These are phyloP conservation scores for Podila verticillata DNA, from an alignment of 192 early-diverging fungal species.

Conservation along the genomic window DNA sequence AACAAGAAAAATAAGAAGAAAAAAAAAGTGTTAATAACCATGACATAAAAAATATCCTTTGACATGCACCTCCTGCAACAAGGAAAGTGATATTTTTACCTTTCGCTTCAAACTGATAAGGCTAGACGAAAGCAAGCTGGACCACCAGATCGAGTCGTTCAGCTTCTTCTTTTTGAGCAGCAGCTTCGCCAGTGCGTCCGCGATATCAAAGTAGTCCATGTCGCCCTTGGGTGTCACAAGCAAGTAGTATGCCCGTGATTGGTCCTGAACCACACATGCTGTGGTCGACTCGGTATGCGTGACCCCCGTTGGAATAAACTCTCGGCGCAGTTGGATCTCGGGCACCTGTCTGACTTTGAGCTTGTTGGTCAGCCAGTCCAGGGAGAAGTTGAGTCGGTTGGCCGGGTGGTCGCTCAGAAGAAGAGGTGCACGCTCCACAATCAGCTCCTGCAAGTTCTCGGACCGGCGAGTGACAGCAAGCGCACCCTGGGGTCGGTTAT, in stretches of 20 bases:
- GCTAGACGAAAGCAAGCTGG: constrained; percentile 77
- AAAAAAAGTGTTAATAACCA: constrained; percentile 8
- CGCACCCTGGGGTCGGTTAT: constrained; percentile 59
- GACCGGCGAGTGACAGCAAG: constrained; percentile 55
- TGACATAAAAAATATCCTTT: no score
- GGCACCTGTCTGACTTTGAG: constrained; percentile 75
- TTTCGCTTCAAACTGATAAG: constrained; percentile 74
- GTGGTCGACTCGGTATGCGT: constrained; percentile 67
- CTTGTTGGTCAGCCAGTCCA: constrained; percentile 65
- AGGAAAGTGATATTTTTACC: constrained; percentile 15
- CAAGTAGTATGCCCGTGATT: constrained; percentile 49
- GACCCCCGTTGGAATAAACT: constrained; percentile 52
- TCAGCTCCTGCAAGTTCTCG: constrained; percentile 64
- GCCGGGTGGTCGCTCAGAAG: constrained; percentile 73
- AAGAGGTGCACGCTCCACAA: constrained; percentile 80
- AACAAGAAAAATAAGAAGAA: neutral
- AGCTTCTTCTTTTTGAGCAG: constrained; percentile 74
- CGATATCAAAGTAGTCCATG: constrained; percentile 85
- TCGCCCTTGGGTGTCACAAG: constrained; percentile 57
- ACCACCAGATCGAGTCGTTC: constrained; percentile 82
- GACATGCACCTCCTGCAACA: no score
- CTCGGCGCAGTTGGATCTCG: constrained; percentile 69
- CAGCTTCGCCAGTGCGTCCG: constrained; percentile 72
- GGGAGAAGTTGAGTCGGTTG: constrained; percentile 57
- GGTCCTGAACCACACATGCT: constrained; percentile 61